Evolutionary conservation across 495 filamentous ascomycete species (phyloP).

Genomic region (Aspergillus affinis): DNA sequence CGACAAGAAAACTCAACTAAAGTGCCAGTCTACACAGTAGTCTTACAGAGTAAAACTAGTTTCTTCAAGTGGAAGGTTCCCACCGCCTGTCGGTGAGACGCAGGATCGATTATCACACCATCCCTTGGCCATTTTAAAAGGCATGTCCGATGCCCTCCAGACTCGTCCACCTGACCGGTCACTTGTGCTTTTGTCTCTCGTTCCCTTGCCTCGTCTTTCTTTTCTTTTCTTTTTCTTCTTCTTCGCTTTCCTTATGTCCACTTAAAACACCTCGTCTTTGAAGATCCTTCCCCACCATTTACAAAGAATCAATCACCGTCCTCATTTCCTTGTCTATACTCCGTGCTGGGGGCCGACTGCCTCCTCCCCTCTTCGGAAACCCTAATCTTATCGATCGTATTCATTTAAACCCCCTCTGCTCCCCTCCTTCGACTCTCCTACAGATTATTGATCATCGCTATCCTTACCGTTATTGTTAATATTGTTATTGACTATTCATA

Average conservation of each 20-base stretch:
- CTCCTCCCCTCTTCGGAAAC: constrained; percentile 15
- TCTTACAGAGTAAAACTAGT: too few species aligned
- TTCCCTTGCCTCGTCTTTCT: not conserved
- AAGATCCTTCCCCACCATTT: not conserved
- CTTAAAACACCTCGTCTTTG: not conserved
- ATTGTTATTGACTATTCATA: not conserved
- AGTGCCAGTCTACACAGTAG: not conserved
- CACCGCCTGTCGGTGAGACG: not conserved
- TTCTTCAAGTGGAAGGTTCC: not conserved
- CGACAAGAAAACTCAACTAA: too few species aligned
- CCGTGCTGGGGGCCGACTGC: not conserved
- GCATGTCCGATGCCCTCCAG: not conserved
- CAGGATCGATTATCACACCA: not conserved
- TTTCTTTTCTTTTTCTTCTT: constrained; percentile 2
- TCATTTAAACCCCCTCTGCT: not conserved
- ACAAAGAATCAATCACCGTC: not conserved
- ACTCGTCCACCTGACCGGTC: not conserved
- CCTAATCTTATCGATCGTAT: constrained; percentile 20
- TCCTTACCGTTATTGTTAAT: not conserved
- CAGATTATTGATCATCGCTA: not conserved
- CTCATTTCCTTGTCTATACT: constrained; percentile 1
- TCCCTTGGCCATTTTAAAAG: not conserved
- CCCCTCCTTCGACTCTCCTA: not conserved
- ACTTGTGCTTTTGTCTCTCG: not conserved
- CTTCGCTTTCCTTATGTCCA: not conserved